These are phyloP conservation scores for Starmerella tilneyi DNA, from an alignment of 805 yeast species.

Conservation along the genomic window DNA sequence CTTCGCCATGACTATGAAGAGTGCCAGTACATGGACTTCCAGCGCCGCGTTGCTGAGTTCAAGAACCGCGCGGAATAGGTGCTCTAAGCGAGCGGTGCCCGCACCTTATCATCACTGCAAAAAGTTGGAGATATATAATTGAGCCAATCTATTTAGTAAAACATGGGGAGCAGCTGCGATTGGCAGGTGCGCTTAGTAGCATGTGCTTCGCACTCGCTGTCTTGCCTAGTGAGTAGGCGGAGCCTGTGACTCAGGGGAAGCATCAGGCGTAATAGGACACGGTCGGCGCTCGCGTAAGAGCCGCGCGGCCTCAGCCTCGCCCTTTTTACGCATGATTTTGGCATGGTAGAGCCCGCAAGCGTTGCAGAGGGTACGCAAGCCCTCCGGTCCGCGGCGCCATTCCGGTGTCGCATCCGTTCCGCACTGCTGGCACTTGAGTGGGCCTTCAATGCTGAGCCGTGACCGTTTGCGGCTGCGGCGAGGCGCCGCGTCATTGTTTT, in stretches of 20 bases:
- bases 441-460: constrained; percentile 16
- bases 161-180: too few species aligned
- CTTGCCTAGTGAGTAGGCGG: background rate
- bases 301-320: constrained; percentile 37
- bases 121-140: background rate
- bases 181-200: too few species aligned
- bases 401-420: constrained; percentile 59
- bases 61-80: constrained; percentile 31
- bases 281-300: constrained; percentile 34
- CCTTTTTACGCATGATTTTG: constrained; percentile 50
- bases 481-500: background rate
- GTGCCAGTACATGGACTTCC: constrained; percentile 72
- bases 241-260: background rate
- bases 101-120: background rate
- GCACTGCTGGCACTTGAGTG: constrained; percentile 38
- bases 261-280: background rate
- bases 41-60: constrained; percentile 67
- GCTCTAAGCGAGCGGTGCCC: background rate
- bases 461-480: constrained; percentile 15
- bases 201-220: too few species aligned
- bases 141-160: too few species aligned
- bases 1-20: constrained; percentile 78
- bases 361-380: constrained; percentile 65
- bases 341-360: constrained; percentile 75
- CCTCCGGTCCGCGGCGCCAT: constrained; percentile 76